Percentiles rank a stretch among this genome's conserved stretches.
Evolutionary conservation across 495 filamentous ascomycete species (phyloP).

Genomic region (Podospora bellae-mahoneyi): DNA sequence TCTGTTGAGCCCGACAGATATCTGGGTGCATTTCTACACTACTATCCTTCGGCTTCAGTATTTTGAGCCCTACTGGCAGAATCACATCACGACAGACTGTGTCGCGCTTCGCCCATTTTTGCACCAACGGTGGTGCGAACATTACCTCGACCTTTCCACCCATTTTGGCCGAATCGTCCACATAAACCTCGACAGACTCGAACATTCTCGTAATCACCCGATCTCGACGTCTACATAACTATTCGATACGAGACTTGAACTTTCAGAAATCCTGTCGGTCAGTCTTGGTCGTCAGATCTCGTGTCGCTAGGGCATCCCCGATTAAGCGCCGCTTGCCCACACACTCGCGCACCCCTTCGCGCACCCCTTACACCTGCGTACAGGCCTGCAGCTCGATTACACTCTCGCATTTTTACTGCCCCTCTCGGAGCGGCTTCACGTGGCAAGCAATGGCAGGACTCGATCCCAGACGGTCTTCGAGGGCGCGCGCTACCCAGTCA

Average conservation of each 20-base stretch:
- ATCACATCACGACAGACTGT: background rate
- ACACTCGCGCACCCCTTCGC: background rate
- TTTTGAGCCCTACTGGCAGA: too few species aligned
- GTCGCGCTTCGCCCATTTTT: background rate
- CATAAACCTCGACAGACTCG: background rate
- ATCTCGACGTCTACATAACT: background rate
- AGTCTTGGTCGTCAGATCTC: background rate
- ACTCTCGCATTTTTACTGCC: constrained; percentile 20
- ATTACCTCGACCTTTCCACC: background rate
- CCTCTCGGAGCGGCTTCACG: constrained; percentile 26
- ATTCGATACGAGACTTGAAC: background rate
- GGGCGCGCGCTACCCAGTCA: constrained; percentile 79
- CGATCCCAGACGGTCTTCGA: constrained; percentile 86
- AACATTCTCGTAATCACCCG: background rate
- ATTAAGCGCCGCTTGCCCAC: background rate
- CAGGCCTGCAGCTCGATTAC: background rate
- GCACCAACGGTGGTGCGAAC: background rate
- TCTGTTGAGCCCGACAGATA: background rate
- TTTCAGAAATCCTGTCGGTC: background rate
- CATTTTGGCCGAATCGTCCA: background rate
- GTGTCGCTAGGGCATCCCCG: background rate
- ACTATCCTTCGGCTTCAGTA: background rate
- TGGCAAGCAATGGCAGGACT: constrained; percentile 48
- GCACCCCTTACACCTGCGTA: background rate
- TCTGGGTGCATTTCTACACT: background rate